Evolutionary conservation across 2,329 filamentous ascomycete genomes (phyloP), one percentile per base, ranked within the genome.

Genomic region (Sporothrix dimorphospora): DNA sequence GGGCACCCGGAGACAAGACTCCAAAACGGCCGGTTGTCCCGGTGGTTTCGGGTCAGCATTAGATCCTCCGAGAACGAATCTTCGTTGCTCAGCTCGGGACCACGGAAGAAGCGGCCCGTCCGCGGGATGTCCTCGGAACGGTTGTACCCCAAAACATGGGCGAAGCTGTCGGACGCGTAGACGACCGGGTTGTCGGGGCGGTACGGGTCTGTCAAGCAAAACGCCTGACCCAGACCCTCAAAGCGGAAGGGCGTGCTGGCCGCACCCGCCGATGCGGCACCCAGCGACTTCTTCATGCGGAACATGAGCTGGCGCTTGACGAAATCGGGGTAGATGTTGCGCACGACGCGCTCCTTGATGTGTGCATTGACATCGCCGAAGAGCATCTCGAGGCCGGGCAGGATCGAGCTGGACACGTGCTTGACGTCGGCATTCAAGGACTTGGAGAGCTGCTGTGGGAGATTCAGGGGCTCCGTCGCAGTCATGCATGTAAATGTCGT

Each of bases 1-100:
- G 88, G 88, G 63, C 85, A 83, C 1, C 85, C 78, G 67, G 86
- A 88, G 0, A 89, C 79, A 9, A 90, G 77, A 68, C 89, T 89
- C 85, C 85, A 87, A 74, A 86, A 87, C 0, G 85, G 84, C 47
- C 84, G 81, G 11, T 83, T 84, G 70, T 83, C 83, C 72, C 85
- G 85, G 71, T 81, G 81, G 74, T 85, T 83, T 21, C 72, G 72
- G 74, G 86, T 88, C 11, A 87, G 78, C 12, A 87, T 73, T 4
- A 87, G 40, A 2, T 71, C 68, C 16, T 75, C 72, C 75, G 75
- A 84, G 82, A 12, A 85, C 81, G 0, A 79, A 0, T 83, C 79
- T 3, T 77, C 76, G 1, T 74, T 75, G 72, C 85, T 82, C 2
- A 83, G 85, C 6, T 80, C 77, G 4, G 79, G 75, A 1, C 81